Base-by-base conservation (phyloP, 768 basidiomycete species). In the Panellus pusillus region DNA sequence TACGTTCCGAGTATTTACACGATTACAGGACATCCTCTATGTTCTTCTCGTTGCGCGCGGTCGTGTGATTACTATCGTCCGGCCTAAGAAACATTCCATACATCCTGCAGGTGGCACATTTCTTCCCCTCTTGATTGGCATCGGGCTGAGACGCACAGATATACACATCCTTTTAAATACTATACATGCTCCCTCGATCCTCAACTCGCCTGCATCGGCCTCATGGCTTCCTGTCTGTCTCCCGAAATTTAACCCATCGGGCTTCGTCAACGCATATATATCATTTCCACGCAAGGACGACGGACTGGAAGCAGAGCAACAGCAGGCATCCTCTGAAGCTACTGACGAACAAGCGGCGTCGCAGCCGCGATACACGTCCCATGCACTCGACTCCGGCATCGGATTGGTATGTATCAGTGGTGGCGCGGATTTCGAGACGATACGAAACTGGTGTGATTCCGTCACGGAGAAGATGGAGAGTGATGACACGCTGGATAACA, bases 201-300 rank as follows among this genome's bases (percentile, higher is more conserved):
- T 78, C 54, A 89, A 85, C 65, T 89, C 86, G 2, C 84, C 86
- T 9, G 87, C 86, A 6, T 77, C 93, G 7, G 89, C 94, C 13
- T 88, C 89, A 6, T 99, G 94, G 93, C 81, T 98, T 8, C 97
- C 97, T 2, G 81, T 99, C 43, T 98, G 97, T 67, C 80, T 99
- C 3, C 96, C 97, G 0, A 94, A 93, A 68, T 98, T 91, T 76
- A 93, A 98, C 64, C 77, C 91, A 0, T 72, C 84, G 5, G 88
- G 88, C 1, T 98, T 98, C 69, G 85, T 96, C 24, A 93, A 99
- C 67, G 89, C 92, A 12, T 97, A 95, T 63, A 80, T 98, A 39
- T 80, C 83, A 3, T 92, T 89, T 66, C 67, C 87, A 24, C 77
- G 80, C 39, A 79, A 74, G 55, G 74, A 76, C 47, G 69, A 73